phyloP scores from a whole-genome alignment of 108 stramenopile species.

The Parietichytrium sp. region DNA sequence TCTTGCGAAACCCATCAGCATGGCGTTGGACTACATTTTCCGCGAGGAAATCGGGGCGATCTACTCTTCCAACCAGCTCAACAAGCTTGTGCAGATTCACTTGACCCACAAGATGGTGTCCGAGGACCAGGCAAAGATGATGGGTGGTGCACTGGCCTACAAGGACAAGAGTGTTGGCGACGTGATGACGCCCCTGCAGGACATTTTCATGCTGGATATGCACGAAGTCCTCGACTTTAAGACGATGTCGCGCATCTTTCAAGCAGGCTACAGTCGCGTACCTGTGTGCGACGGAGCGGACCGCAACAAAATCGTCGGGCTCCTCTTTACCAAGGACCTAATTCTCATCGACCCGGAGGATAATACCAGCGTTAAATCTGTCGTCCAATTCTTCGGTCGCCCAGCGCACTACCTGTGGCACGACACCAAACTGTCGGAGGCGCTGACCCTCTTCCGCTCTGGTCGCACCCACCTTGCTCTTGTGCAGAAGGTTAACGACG shows the following conservation, averaged over 20 bases:
- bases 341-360: constrained; percentile 97
- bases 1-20: constrained; percentile 74
- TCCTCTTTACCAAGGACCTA: constrained; percentile 95
- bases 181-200: constrained; percentile 87
- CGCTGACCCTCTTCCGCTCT: constrained; percentile 78
- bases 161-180: constrained; percentile 76
- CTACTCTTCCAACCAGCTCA: constrained; percentile 57
- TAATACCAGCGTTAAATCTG: constrained; percentile 77
- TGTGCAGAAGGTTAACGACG: constrained; percentile 84
- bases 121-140: constrained; percentile 79
- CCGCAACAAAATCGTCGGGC: constrained; percentile 76
- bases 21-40: constrained; percentile 68
- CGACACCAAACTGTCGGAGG: constrained; percentile 80
- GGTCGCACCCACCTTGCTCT: constrained; percentile 88
- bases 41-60: constrained; percentile 88
- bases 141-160: constrained; percentile 89
- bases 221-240: constrained; percentile 84
- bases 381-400: constrained; percentile 88
- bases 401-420: constrained; percentile 76
- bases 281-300: constrained; percentile 78
- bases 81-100: constrained; percentile 78
- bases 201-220: constrained; percentile 86
- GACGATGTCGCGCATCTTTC: constrained; percentile 87
- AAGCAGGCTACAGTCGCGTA: constrained; percentile 85
- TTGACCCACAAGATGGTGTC: constrained; percentile 76